Conservation (phyloP, 73 alveolate species). For the Paramecium tetraurelia region DNA sequence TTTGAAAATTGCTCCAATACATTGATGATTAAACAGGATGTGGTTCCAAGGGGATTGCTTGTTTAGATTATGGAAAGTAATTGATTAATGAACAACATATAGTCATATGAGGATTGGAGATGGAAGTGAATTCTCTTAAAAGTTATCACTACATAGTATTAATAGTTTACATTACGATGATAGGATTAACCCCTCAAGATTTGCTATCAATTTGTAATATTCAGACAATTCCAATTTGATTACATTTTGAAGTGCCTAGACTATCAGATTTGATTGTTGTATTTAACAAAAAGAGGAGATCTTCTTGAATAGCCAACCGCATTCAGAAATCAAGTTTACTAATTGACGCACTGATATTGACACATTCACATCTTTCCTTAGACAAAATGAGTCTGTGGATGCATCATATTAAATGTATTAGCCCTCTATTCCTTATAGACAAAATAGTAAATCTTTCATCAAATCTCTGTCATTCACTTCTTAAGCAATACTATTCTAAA, state of each 20-base stretch:
- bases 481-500: not conserved
- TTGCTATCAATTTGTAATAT: conserved; percentile 58
- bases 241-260: conserved; percentile 42
- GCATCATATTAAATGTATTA: conserved; percentile 24
- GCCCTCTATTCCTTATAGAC: conserved; percentile 56
- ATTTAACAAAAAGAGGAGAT: not conserved
- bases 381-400: not conserved
- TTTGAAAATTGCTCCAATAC: not conserved
- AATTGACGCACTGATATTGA: conserved; percentile 34
- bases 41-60: conserved; percentile 1
- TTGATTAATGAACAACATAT: conserved; percentile 1
- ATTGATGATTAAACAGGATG: not conserved
- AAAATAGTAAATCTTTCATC: conserved; percentile 36
- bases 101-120: not conserved
- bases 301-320: conserved; percentile 55
- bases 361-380: conserved; percentile 48
- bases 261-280: not conserved
- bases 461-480: conserved; percentile 44
- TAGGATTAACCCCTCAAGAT: conserved; percentile 11
- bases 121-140: not conserved
- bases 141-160: not conserved
- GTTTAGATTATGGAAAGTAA: conserved; percentile 15
- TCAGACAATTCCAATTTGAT: conserved; percentile 45
- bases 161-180: not conserved
- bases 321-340: conserved; percentile 27